Base-by-base conservation (phyloP, 2,329 filamentous ascomycete genomes). In the Talaromyces piceae region DNA sequence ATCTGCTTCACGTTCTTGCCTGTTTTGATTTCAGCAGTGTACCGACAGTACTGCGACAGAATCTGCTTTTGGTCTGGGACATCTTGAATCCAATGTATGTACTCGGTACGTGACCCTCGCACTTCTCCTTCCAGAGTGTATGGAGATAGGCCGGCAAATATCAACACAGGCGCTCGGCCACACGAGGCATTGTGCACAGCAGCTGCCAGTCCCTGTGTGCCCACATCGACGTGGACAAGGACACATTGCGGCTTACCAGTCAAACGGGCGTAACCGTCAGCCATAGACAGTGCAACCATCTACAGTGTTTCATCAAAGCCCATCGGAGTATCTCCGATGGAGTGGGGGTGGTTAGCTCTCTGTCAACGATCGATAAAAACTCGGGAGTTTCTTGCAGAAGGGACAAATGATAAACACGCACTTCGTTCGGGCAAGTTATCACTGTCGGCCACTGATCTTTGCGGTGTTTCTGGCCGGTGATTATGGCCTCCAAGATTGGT, bases 1-100 rank as follows among this genome's bases (percentile, higher is more conserved):
- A 94, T 84, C 72, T 95, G 88, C 75, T 94, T 94, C 54, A 94
- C 81, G 61, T 94, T 95, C 63, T 80, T 80, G 13, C 88, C 88
- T 2, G 86, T 85, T 72, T 90, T 91, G 67, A 95, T 83, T 72
- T 95, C 90, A 3, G 78, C 88, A 0, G 84, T 73, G 62, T 93
- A 95, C 8, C 89, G 80, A 65, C 90, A 95, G 68, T 95, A 95
- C 71, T 95, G 89, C 0, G 80, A 75, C 3, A 95, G 74, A 53
- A 95, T 91, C 60, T 83, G 79, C 65, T 86, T 88, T 66, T 91
- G 88, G 61, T 91, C 86, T 0, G 85, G 87, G 2, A 90, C 84
- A 67, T 91, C 86, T 61, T 91, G 87, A 27, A 91, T 85, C 86
- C 87, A 91, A 66, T 91, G 87, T 58, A 90, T 91, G 65, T 88